Conservation (phyloP, 768 basidiomycete species). For the Kwoniella botswanensis region DNA sequence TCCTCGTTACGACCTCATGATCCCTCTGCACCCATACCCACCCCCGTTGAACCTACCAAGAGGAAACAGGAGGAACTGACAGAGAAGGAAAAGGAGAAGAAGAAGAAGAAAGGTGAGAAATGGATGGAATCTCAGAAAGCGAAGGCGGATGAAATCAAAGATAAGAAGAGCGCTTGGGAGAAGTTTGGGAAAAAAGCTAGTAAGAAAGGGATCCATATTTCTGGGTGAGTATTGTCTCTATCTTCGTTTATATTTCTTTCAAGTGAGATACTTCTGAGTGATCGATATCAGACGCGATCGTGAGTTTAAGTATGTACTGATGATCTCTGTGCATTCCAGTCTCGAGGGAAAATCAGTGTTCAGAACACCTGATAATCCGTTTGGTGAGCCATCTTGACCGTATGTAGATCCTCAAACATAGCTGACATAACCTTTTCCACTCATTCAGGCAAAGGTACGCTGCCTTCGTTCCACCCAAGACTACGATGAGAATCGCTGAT, state of each 20-base stretch:
- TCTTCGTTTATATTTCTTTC: too few relatives aligned
- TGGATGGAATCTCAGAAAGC: constrained; percentile 57
- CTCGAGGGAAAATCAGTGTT: constrained; percentile 58
- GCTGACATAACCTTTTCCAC: constrained; percentile 5
- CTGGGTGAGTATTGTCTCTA: constrained; percentile 42
- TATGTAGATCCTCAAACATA: not conserved
- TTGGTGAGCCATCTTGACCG: constrained; percentile 35
- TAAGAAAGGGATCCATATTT: constrained; percentile 59
- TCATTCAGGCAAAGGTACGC: constrained; percentile 37
- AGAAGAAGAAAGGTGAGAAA: constrained; percentile 59
- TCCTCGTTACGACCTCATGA: constrained; percentile 51
- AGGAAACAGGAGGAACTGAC: constrained; percentile 49
- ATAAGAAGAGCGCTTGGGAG: constrained; percentile 59
- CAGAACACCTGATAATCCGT: constrained; percentile 54
- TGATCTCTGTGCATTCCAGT: constrained; percentile 19
- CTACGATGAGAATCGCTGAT: constrained; percentile 6
- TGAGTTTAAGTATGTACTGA: not conserved
- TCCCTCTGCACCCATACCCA: constrained; percentile 43
- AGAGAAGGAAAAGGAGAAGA: constrained; percentile 58
- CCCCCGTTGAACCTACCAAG: constrained; percentile 40
- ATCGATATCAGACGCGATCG: not conserved
- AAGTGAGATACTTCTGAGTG: too few relatives aligned
- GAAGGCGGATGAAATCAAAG: constrained; percentile 56
- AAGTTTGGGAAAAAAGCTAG: constrained; percentile 59
- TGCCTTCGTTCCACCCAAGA: not conserved